A percentile compares a stretch with the other conserved stretches of the same genome.
phyloP scores from a whole-genome alignment of 2,329 filamentous ascomycete species.

The Botryotinia convoluta region DNA sequence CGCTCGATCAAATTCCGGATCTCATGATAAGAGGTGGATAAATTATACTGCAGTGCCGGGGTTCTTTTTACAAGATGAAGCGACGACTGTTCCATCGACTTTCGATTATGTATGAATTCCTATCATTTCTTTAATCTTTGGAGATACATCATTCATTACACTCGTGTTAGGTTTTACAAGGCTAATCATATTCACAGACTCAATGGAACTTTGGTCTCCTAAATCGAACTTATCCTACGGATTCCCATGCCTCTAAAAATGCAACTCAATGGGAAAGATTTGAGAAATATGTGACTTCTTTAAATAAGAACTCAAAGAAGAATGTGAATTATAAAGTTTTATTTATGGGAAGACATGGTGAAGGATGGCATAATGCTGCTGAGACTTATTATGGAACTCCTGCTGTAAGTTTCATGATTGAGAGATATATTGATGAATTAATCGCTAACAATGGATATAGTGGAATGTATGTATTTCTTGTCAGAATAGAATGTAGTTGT shows the following conservation, averaged over 20 bases:
- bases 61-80: constrained; percentile 63
- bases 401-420: constrained; percentile 36
- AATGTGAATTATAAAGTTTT: constrained; percentile 62
- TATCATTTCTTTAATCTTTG: neutral
- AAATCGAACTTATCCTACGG: constrained; percentile 58
- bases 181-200: constrained; percentile 46
- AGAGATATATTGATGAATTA: neutral
- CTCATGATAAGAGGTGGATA: constrained; percentile 39
- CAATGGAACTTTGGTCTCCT: constrained; percentile 64
- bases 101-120: constrained; percentile 61
- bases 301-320: constrained; percentile 49
- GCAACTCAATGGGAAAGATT: constrained; percentile 67
- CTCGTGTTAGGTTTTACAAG: neutral
- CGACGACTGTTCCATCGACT: constrained; percentile 50
- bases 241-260: constrained; percentile 43
- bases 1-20: neutral
- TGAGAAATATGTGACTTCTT: constrained; percentile 51
- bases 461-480: constrained; percentile 57
- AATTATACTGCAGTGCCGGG: constrained; percentile 60
- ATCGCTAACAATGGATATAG: neutral
- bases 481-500: neutral
- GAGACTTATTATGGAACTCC: constrained; percentile 65
- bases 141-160: neutral
- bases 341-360: constrained; percentile 47
- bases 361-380: constrained; percentile 42